A percentile compares a stretch with the other conserved stretches of the same genome.
Evolutionary conservation across 148 eudicot species (phyloP).

Genomic region (Chenopodium berlandieri): DNA sequence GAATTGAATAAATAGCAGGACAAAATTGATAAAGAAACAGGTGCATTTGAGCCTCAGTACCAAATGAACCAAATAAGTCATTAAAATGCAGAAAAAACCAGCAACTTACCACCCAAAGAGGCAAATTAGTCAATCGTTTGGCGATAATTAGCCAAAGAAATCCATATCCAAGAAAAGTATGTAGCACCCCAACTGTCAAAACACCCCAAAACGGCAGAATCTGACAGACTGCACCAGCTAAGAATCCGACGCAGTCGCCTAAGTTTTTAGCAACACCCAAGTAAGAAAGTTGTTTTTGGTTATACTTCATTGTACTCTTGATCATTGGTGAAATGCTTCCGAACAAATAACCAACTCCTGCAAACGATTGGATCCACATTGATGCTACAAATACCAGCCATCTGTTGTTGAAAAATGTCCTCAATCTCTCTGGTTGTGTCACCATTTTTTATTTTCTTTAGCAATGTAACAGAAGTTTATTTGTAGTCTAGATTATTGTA

Average conservation of each 20-base stretch:
- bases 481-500: background rate
- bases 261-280: background rate
- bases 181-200: background rate
- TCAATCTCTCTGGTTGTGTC: background rate
- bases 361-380: background rate
- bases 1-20: background rate
- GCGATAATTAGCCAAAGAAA: background rate
- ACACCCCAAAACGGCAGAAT: background rate
- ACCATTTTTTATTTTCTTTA: background rate
- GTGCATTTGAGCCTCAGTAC: background rate
- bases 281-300: background rate
- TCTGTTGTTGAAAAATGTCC: background rate
- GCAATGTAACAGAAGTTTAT: background rate
- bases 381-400: background rate
- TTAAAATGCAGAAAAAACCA: background rate
- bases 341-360: background rate
- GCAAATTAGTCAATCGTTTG: background rate
- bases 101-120: background rate
- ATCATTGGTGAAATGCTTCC: background rate
- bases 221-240: background rate
- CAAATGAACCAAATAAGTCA: background rate
- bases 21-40: background rate
- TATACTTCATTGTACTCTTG: background rate
- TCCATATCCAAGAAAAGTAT: background rate
- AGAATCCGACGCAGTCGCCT: background rate